Evolutionary conservation across 768 basidiomycete genomes (phyloP), one percentile per base, ranked within the genome.

Genomic region (Leccinum uliginosum): DNA sequence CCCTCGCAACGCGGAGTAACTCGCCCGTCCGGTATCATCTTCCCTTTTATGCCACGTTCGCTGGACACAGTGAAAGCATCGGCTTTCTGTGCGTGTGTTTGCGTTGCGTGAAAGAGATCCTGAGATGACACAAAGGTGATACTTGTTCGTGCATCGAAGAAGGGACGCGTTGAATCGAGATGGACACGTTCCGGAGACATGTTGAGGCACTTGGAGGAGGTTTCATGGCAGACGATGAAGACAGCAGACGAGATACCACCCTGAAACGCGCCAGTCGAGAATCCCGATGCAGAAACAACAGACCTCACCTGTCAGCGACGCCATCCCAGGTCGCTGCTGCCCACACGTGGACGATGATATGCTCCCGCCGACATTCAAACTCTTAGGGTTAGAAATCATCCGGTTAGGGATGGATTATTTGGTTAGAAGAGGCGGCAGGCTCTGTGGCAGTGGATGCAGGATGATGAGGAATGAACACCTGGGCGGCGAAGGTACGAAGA

Each of bases 361-460:
- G 63, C 58, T 71, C 71, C 73, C 56, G 54, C 55, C 61, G 62
- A 68, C 72, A 75, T 65, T 65, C 64, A 65, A 59, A 67, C 64
- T 67, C 75, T 78, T 84, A 83, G 81, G 83, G 83, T 84, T 84
- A 83, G 80, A 79, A 75, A 71, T 71, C 80, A 79, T 79, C 73
- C 66, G 51, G 66, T 66, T 63, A 68, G 68, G 75, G 76, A 77
- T 72, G 77, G 74, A 77, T 70, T 71, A 79, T 80, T 77, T 82
- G 80, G 80, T 77, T 79, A 74, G 68, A 72, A 74, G 58, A 59
- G 69, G 68, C 62, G 62, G 65, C 53, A 61, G 59, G 62, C 57
- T 62, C 58, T 56, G 60, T 69, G 76, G 73, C 62, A 65, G 65
- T 58, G 58, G 63, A 55, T 54, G 62, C 61, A 59, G 55, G 38